A percentile compares a stretch with the other conserved stretches of the same genome.
Evolutionary conservation across 306 rosid species (phyloP).

Genomic region (Ormosia emarginata): DNA sequence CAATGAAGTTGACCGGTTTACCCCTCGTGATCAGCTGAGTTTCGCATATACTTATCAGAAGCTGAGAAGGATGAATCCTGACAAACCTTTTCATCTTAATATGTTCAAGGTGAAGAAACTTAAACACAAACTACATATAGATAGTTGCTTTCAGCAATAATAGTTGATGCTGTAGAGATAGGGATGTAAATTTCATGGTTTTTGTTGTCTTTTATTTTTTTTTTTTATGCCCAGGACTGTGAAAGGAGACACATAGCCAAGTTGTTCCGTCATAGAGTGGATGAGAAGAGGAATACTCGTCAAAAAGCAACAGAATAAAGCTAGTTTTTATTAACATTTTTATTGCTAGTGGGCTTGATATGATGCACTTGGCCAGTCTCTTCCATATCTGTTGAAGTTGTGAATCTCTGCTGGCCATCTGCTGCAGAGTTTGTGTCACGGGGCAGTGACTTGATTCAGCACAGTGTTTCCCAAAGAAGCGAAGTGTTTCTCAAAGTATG

Average conservation of each 20-base stretch:
- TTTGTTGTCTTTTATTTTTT: not conserved
- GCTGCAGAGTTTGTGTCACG: constrained; percentile 25
- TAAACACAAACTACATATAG: not conserved
- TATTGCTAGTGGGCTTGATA: constrained; percentile 13
- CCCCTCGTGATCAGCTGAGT: constrained; percentile 99
- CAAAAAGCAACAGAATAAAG: constrained; percentile 30
- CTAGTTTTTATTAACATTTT: constrained; percentile 11
- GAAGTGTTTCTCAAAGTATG: constrained; percentile 18
- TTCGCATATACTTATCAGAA: constrained; percentile 88
- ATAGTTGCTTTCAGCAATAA: constrained; percentile 3
- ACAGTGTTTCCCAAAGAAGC: constrained; percentile 17
- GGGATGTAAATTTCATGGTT: not conserved
- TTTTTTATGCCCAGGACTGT: constrained; percentile 57
- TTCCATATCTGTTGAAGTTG: constrained; percentile 28
- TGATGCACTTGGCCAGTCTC: constrained; percentile 22
- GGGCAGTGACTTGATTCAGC: constrained; percentile 26
- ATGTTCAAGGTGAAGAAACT: constrained; percentile 85
- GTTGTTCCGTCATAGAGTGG: constrained; percentile 79
- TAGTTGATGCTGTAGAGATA: not conserved
- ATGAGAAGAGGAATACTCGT: constrained; percentile 50
- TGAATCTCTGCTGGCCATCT: constrained; percentile 28
- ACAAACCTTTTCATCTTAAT: constrained; percentile 71
- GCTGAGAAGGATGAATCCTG: constrained; percentile 88
- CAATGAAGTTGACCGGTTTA: constrained; percentile 87
- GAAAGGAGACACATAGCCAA: constrained; percentile 93